Evolutionary conservation across 1,284 basidiomycete genomes (phyloP).

Genomic region (Cutaneotrichosporon daszewskae): DNA sequence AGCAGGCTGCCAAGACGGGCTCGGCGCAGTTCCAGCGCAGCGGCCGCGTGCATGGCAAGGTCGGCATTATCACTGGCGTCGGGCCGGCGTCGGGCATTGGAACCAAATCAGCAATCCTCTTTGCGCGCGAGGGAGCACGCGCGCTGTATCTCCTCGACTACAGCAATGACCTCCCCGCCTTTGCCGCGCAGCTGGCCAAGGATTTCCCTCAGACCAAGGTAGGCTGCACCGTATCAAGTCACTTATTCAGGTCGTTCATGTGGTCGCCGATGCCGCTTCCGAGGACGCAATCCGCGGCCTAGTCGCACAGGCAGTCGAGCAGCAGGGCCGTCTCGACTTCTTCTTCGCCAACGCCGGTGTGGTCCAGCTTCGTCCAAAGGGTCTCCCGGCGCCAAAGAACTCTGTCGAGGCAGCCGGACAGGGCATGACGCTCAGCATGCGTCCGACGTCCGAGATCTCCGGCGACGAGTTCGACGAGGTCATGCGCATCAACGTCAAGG

Average conservation of each 20-base stretch:
- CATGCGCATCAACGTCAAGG: conserved; percentile 65
- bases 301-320: conserved; percentile 65
- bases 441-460: neutral
- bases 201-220: conserved; percentile 75
- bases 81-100: conserved; percentile 78
- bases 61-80: conserved; percentile 85
- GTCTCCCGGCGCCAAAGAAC: too few relatives aligned
- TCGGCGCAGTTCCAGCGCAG: too few relatives aligned
- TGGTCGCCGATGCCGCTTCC: conserved; percentile 77
- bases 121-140: conserved; percentile 58
- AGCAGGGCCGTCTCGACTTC: conserved; percentile 80
- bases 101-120: conserved; percentile 4
- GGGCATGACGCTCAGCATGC: too few relatives aligned
- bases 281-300: conserved; percentile 63
- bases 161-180: conserved; percentile 61
- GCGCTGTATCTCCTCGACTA: conserved; percentile 81
- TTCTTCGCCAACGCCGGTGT: conserved; percentile 83
- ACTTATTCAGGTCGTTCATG: conserved; percentile 24
- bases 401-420: too few relatives aligned
- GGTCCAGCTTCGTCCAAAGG: conserved; percentile 11
- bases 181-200: conserved; percentile 62
- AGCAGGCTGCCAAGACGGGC: too few relatives aligned
- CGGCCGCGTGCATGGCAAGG: conserved; percentile 67
- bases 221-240: neutral
- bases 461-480: conserved; percentile 65